phyloP scores from a whole-genome alignment of 2,329 filamentous ascomycete genomes.

The Didymellaceae sp. region DNA sequence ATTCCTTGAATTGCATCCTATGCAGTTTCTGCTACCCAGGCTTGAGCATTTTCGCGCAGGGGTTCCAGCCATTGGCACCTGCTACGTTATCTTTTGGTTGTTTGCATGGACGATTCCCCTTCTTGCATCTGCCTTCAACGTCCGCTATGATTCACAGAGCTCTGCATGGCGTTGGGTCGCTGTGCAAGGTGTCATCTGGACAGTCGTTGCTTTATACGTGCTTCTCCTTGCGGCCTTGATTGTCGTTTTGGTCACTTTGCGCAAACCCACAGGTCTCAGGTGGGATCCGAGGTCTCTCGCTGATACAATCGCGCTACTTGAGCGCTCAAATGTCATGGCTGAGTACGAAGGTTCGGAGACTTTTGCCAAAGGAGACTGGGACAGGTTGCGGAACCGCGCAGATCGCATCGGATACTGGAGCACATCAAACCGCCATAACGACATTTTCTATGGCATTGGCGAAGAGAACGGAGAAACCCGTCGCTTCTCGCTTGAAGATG shows the following conservation, averaged over 20 bases:
- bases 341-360: constrained; percentile 76
- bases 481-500: constrained; percentile 59
- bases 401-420: constrained; percentile 89
- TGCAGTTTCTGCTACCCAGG: constrained; percentile 71
- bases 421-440: constrained; percentile 66
- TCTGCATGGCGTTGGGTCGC: constrained; percentile 79
- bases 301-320: constrained; percentile 78
- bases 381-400: constrained; percentile 62
- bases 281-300: constrained; percentile 87
- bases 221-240: constrained; percentile 66
- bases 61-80: constrained; percentile 70
- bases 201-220: constrained; percentile 75
- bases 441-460: constrained; percentile 83
- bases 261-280: constrained; percentile 73
- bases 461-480: constrained; percentile 61
- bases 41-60: constrained; percentile 72
- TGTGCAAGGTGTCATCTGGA: constrained; percentile 80
- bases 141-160: constrained; percentile 64
- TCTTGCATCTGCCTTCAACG: constrained; percentile 76
- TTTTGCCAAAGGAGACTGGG: constrained; percentile 59
- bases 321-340: constrained; percentile 77
- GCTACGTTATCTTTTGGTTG: constrained; percentile 76
- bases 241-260: constrained; percentile 69
- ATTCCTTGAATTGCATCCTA: constrained; percentile 67
- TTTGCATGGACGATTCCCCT: constrained; percentile 81